These are phyloP conservation scores for Malassezia brasiliensis DNA, from an alignment of 1,284 basidiomycete genomes.

Conservation along the genomic window DNA sequence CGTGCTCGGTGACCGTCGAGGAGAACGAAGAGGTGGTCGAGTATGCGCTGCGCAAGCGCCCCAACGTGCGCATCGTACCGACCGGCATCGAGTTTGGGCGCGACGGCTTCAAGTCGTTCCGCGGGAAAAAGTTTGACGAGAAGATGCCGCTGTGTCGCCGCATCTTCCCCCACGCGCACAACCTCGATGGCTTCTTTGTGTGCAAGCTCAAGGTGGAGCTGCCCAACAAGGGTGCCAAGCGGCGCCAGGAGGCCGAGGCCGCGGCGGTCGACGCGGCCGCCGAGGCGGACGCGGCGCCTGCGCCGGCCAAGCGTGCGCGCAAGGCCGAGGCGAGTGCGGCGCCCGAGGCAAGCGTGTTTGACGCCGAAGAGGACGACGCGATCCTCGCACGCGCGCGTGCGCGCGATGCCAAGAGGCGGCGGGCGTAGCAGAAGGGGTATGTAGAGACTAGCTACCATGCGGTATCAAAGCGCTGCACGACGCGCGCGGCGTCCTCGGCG, in stretches of 20 bases:
- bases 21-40: conserved; percentile 98
- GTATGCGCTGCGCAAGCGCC: conserved; percentile 91
- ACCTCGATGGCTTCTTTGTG: conserved; percentile 96
- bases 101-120: conserved; percentile 79
- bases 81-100: conserved; percentile 87
- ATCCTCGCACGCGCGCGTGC: conserved; percentile 13
- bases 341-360: background rate
- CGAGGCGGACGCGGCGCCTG: background rate
- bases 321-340: background rate
- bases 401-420: conserved; percentile 14
- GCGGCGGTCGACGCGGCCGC: background rate
- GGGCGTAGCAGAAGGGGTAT: background rate
- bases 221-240: conserved; percentile 18
- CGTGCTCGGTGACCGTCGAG: conserved; percentile 94
- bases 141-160: conserved; percentile 54
- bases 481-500: conserved; percentile 31
- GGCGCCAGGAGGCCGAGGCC: background rate
- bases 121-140: conserved; percentile 76
- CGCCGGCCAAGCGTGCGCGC: background rate
- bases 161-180: conserved; percentile 49
- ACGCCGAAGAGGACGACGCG: conserved; percentile 9
- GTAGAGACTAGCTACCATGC: conserved; percentile 18
- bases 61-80: conserved; percentile 87
- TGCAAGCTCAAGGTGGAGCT: conserved; percentile 81
- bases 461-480: conserved; percentile 35